Conservation (phyloP, 148 eudicot species). For the Nyssa sinensis region DNA sequence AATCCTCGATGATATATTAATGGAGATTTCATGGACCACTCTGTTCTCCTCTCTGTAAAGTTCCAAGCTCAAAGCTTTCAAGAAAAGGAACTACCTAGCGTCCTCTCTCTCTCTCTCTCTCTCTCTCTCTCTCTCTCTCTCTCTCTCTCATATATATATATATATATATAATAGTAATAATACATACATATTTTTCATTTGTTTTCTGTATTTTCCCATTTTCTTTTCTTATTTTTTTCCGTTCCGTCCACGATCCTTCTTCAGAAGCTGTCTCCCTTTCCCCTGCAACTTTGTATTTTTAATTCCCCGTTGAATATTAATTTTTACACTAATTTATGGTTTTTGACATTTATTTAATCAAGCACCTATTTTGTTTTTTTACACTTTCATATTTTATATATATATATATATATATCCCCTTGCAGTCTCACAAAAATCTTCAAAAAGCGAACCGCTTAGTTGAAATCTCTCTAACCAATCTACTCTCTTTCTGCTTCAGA, state of each 20-base stretch:
- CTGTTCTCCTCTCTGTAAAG: constrained; percentile 45
- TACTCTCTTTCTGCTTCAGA: constrained; percentile 6
- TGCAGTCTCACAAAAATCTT: constrained; percentile 4
- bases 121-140: background rate
- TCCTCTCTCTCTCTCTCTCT: constrained; percentile 5
- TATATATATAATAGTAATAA: background rate
- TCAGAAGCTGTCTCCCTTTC: constrained; percentile 36
- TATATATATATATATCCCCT: too few relatives aligned
- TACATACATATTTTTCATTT: background rate
- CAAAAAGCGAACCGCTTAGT: constrained; percentile 4
- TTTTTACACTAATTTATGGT: background rate
- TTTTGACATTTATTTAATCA: background rate
- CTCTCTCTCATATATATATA: background rate
- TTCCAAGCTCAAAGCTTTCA: constrained; percentile 14
- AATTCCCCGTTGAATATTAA: constrained; percentile 15
- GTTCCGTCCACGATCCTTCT: constrained; percentile 22
- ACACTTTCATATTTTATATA: background rate
- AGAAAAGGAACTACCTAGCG: constrained; percentile 20
- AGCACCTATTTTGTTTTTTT: constrained; percentile 1
- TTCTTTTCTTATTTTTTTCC: background rate
- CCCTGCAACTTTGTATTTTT: constrained; percentile 41
- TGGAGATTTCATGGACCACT: constrained; percentile 25
- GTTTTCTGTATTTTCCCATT: background rate
- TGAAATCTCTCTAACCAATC: background rate
- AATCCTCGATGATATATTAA: constrained; percentile 8